Evolutionary conservation across 805 yeast genomes (phyloP), one percentile per base, ranked within the genome.

Genomic region (Yarrowia sp.): DNA sequence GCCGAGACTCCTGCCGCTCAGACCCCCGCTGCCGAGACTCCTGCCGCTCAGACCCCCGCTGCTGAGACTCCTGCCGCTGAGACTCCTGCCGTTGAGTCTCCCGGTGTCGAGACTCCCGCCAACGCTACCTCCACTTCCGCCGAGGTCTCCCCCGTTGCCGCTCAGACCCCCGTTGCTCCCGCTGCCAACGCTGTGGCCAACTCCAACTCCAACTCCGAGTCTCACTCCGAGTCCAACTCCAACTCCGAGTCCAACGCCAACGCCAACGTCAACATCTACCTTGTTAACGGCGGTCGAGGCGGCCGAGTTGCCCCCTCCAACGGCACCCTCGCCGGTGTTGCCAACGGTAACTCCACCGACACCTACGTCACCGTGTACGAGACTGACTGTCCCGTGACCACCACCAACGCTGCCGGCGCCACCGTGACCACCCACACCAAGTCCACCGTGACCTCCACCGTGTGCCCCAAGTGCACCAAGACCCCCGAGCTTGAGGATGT

Each of bases 391-490:
- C 57, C 57, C 33, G 32, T 50, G 18, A 50, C 42, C 57, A 17
- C 32, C 57, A 22, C 32, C 33, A 17, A 50, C 8, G 32, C 32
- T 22, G 42, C 42, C 8, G 57, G 57, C 31, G 1, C 11, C 32
- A 18, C 57, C 42, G 32, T 35, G 17, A 32, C 22, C 57, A 8
- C 42, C 42, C 32, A 50, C 18, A 18, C 42, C 57, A 13, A 50
- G 57, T 18, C 42, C 33, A 50, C 42, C 33, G 57, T 50, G 8
- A 50, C 57, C 15, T 18, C 41, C 18, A 50, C 57, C 33, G 57
- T 50, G 32, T 50, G 57, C 18, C 42, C 57, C 57, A 50, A 50
- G 57, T 50, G 57, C 57, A 35, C 57, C 57, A 36, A 50, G 42
- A 50, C 36, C 10, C 13, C 48, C 28, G 44, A 18, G 28, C 17